A percentile compares a stretch with the other conserved stretches of the same genome.
Evolutionary conservation across 805 yeast species (phyloP).

Genomic region (Cyberlindnera veronae): DNA sequence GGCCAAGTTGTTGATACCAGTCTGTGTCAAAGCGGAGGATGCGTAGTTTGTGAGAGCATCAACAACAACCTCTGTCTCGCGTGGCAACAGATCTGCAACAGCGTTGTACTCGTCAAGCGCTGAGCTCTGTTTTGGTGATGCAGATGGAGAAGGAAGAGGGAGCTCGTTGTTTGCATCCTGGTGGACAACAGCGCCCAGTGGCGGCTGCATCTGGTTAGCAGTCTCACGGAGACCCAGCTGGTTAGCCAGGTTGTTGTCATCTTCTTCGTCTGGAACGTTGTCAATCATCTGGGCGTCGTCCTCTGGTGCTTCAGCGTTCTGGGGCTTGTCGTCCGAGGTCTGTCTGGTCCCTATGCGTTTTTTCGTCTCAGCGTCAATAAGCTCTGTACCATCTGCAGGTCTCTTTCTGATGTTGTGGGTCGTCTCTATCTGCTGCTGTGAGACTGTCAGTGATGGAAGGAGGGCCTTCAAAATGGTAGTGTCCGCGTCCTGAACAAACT

Average conservation of each 20-base stretch:
- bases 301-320: neutral
- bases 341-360: slow-evolving; percentile 11
- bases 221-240: slow-evolving; percentile 11
- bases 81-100: slow-evolving; percentile 9
- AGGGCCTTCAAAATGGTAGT: neutral
- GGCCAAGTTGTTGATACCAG: slow-evolving; percentile 46
- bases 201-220: slow-evolving; percentile 1
- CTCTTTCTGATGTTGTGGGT: slow-evolving; percentile 17
- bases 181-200: slow-evolving; percentile 2
- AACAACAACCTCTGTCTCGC: slow-evolving; percentile 9
- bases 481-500: slow-evolving; percentile 4
- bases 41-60: slow-evolving; percentile 16
- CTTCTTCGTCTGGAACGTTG: slow-evolving; percentile 13
- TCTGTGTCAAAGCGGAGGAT: slow-evolving; percentile 34
- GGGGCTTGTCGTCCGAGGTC: neutral
- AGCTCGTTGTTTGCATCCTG: slow-evolving; percentile 31
- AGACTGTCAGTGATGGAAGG: neutral
- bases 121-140: slow-evolving; percentile 46
- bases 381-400: slow-evolving; percentile 17
- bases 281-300: slow-evolving; percentile 1
- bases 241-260: slow-evolving; percentile 23
- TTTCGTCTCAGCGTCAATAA: slow-evolving; percentile 3
- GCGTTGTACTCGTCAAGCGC: slow-evolving; percentile 18
- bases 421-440: neutral
- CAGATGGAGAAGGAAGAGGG: slow-evolving; percentile 70